Base-by-base conservation (phyloP, 805 yeast genomes). In the Metschnikowia koreensis region DNA sequence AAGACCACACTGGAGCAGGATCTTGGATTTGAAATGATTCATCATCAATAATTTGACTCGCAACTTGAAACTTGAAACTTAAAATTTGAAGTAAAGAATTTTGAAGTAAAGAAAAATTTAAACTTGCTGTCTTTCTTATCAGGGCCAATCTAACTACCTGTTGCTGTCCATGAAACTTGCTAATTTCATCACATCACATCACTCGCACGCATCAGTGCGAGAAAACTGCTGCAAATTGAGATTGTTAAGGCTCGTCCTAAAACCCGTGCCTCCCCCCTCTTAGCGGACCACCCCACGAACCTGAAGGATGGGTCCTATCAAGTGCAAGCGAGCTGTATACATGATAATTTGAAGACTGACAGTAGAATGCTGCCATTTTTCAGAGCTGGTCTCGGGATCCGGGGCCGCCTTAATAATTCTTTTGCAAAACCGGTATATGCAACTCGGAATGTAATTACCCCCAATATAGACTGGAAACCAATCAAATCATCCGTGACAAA, bases 381-480 rank as follows among this genome's bases (percentile, higher is more conserved):
- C 10, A 38, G 48, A 34, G 22, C 33, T 9, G 41, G 52, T 9
- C 16, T 39, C 10, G 52, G 52, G 29, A 31, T 49, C 16, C 37
- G 46, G 29, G 33, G 13, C 7, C 48, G 46, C 37, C 17, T 37
- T 6, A 33, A 27, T 27, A 17, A 38, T 8, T 17, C 45, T 11
- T 36, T 34, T 38, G 26, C 26, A 15, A 45, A 39, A 38, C 55
- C 40, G 11, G 26, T 49, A 2, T 27, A 13, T 8, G 27, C 46
- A 7, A 6, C 47, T 13, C 22, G 56, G 33, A 46, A 48, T 29
- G 71, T 72, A 50, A 82, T 83, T 55, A 86, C 92, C 0, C 82
- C 90, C 2, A 83, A 84, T 36, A 81, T 87, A 27, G 96, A 90
- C 67, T 89, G 97, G 96, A 81, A 84, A 62, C 96, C 96, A 0